Evolutionary conservation across 495 filamentous ascomycete species (phyloP), one percentile per base, ranked within the genome.

Genomic region (Echria macrotheca): DNA sequence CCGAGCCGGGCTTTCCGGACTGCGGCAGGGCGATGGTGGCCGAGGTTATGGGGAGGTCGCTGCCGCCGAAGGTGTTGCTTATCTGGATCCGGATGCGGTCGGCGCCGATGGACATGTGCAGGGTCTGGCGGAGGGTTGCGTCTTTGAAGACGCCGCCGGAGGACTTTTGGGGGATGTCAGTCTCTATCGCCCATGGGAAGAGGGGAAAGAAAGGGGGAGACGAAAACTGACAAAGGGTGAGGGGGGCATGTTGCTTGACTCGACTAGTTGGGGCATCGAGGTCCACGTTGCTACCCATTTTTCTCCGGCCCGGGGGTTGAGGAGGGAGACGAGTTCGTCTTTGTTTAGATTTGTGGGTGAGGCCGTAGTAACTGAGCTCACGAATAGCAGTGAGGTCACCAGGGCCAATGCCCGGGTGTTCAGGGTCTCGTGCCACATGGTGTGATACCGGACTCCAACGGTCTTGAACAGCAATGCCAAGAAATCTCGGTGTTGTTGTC

Each of bases 201-300:
- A n/a, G n/a, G n/a, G n/a, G 24, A 32, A 17, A 24, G 3, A 8
- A 3, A 2, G 12, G 11, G 15, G 47, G 15, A 12, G 19, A 43
- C 17, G 31, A 36, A 8, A 28, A 63, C 77, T 26, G 70, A 84
- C 81, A 56, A 78, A 85, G 26, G 79, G 79, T 1, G 70, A 54
- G 0, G 76, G 74, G 9, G 81, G 82, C 42, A 86, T 69, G 56
- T 85, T 85, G 46, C 61, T 71, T 22, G 70, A 72, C 53, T 87
- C 82, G 4, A 79, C 78, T 12, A 82, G 59, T 63, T 86, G 81
- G 2, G 82, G 80, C 81, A 84, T 85, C 6, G 79, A 68, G 0
- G 78, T 75, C 82, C 82, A 86, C 1, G 79, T 79, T 49, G 73
- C 71, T 6, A 84, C 78, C 83, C 83, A 87, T 49, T 82, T 79